A percentile compares a stretch with the other conserved stretches of the same genome.
These are phyloP conservation scores for Aspergillus sp. DNA, from an alignment of 2,329 filamentous ascomycete genomes.

Conservation along the genomic window DNA sequence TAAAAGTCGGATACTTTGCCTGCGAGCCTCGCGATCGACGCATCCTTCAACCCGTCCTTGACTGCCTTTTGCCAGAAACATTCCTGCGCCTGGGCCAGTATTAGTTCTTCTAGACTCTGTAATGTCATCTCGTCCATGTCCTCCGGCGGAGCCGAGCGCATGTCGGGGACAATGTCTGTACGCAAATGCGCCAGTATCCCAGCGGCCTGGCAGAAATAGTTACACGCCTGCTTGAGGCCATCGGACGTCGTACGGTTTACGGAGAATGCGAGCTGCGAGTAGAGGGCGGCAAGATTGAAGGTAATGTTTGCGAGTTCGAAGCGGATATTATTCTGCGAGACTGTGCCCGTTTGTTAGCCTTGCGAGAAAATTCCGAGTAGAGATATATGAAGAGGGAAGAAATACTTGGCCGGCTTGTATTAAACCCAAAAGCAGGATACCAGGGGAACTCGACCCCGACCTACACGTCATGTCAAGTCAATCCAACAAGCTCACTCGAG, in stretches of 20 bases:
- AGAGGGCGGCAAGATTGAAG: slow-evolving; percentile 90
- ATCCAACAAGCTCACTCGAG: neutral
- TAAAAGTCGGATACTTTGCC: slow-evolving; percentile 91
- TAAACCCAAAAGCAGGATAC: slow-evolving; percentile 92
- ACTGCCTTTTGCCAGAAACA: slow-evolving; percentile 98
- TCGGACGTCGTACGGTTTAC: slow-evolving; percentile 76
- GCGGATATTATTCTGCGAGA: slow-evolving; percentile 65
- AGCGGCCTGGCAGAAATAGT: slow-evolving; percentile 84
- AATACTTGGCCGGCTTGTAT: slow-evolving; percentile 66
- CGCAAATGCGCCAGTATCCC: slow-evolving; percentile 80
- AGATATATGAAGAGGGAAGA: slow-evolving; percentile 1
- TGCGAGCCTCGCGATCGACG: slow-evolving; percentile 85
- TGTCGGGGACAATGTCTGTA: slow-evolving; percentile 72
- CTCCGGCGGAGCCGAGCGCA: slow-evolving; percentile 81
- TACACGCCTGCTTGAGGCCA: slow-evolving; percentile 82
- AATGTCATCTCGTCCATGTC: slow-evolving; percentile 93
- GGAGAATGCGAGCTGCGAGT: slow-evolving; percentile 84
- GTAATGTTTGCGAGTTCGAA: slow-evolving; percentile 90
- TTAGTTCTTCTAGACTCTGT: slow-evolving; percentile 76
- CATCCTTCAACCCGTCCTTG: slow-evolving; percentile 89
- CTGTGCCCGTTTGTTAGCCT: slow-evolving; percentile 24
- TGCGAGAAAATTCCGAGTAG: neutral
- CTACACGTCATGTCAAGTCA: slow-evolving; percentile 42
- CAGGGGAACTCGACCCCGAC: slow-evolving; percentile 94
- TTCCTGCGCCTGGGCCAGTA: slow-evolving; percentile 91